Evolutionary conservation across 208 protist genomes (phyloP).

Genomic region (Crithidia fasciculata): DNA sequence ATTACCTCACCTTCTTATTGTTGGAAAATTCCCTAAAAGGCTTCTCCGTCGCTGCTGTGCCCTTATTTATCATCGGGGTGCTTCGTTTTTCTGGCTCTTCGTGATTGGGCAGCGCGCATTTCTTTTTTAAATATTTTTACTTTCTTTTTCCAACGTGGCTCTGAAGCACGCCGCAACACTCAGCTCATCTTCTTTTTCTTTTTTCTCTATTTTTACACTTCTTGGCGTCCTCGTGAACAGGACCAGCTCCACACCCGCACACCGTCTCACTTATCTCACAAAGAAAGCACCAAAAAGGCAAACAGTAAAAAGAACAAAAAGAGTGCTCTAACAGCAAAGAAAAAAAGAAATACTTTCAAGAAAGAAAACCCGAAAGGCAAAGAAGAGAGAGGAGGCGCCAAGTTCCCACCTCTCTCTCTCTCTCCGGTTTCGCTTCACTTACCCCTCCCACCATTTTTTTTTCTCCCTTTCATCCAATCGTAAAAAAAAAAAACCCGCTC

Average conservation of each 20-base stretch:
- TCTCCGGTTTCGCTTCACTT: background rate
- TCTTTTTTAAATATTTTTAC: background rate
- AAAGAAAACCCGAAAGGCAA: background rate
- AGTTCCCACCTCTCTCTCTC: background rate
- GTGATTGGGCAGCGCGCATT: too few species aligned
- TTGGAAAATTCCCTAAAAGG: too few species aligned
- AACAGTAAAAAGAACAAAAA: background rate
- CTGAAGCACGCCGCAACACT: too few species aligned
- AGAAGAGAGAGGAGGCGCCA: background rate
- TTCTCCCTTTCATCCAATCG: constrained; percentile 10
- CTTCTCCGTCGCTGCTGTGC: too few species aligned
- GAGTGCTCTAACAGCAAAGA: background rate
- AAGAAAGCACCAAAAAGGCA: background rate
- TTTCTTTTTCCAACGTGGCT: background rate
- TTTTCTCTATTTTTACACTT: background rate
- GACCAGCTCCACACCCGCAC: background rate
- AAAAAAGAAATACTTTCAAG: background rate
- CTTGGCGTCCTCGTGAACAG: background rate
- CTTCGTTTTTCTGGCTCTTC: too few species aligned
- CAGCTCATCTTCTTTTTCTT: constrained; percentile 11
- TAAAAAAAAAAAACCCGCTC: background rate
- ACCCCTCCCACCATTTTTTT: background rate
- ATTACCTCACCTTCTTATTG: too few species aligned
- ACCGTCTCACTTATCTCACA: background rate
- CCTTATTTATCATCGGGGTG: too few species aligned